Evolutionary conservation across 345 rosid genomes (phyloP), one percentile per base, ranked within the genome.

Genomic region (Gossypium anomalum): DNA sequence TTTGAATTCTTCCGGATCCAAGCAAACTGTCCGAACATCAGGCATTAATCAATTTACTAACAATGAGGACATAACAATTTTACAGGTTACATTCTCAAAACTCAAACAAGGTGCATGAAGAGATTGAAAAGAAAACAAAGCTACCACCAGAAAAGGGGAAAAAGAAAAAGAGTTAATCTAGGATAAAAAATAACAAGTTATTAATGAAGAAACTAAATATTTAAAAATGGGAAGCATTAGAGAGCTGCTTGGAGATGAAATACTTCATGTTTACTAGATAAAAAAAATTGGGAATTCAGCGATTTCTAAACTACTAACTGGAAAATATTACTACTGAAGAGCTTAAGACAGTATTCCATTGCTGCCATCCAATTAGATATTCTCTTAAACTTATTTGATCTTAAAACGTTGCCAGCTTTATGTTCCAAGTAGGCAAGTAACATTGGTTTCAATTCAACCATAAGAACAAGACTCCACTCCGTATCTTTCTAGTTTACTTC

Each of bases 1-100:
- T 87, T 83, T 94, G 84, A 91, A 94, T 19, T 89, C 89, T 73
- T 92, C 95, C 25, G 98, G 97, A 88, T 89, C 93, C 74, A 94
- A 84, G 80, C 87, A 87, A 59, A 86, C 98, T 94, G 63, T 61
- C 3, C 29, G 25, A 19, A 62, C 16, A 27, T 69, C 16, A 51
- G 22, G 9, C 45, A 25, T 49, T 15, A 49, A 49, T 68, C 19
- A 49, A 25, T 16, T 72, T 22, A 38, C 65, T 44, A 14, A 62
- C 49, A 48, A 27, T 51, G 52, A 27, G 45, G n/a, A 52, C 27
- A 14, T 48, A 8, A 62, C 52, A 45, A 49, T 4, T 59, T 47
- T 62, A 74, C 8, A 2, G 22, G 52, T 67, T 61, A 25, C 47
- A 74, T 16, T 19, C 58, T 61, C 20, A 22, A 44, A 45, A 47